Evolutionary conservation across 371 early-diverging fungal genomes (phyloP).

Genomic region (Phascolomyces articulosus): DNA sequence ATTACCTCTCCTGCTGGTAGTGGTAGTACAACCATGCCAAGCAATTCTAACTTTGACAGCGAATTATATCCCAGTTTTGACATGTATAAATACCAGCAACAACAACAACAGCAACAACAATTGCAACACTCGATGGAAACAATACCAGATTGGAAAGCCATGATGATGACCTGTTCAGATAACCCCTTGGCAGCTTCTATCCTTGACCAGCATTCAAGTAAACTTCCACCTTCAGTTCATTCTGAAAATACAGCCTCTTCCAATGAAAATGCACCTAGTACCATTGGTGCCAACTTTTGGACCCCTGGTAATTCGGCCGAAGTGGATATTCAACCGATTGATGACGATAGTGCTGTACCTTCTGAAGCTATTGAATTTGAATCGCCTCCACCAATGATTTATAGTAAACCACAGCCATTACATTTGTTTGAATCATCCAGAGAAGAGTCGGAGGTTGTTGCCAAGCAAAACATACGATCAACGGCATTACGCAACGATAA

Average conservation of each 20-base stretch:
- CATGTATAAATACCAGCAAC: too few species aligned
- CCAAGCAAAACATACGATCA: constrained; percentile 18
- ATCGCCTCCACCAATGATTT: background rate
- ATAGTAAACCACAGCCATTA: constrained; percentile 16
- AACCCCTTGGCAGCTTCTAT: constrained; percentile 10
- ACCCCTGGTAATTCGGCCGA: constrained; percentile 14
- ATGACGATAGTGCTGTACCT: constrained; percentile 11
- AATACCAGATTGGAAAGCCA: constrained; percentile 13
- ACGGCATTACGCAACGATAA: constrained; percentile 22
- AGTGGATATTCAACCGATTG: background rate
- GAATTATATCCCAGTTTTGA: background rate
- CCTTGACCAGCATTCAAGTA: background rate
- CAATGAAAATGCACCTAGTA: background rate
- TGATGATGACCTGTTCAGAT: constrained; percentile 6
- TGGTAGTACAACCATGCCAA: constrained; percentile 3
- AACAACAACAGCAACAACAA: too few species aligned
- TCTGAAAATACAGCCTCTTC: background rate
- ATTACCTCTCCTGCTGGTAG: background rate
- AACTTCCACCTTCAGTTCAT: background rate
- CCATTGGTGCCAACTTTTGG: constrained; percentile 10
- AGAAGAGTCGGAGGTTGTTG: constrained; percentile 1
- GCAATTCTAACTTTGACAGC: background rate
- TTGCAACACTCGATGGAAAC: background rate
- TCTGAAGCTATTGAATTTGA: constrained; percentile 24
- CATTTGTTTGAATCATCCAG: constrained; percentile 29